Evolutionary conservation across 768 basidiomycete genomes (phyloP), one percentile per base, ranked within the genome.

Genomic region (Serpula lacrymans): DNA sequence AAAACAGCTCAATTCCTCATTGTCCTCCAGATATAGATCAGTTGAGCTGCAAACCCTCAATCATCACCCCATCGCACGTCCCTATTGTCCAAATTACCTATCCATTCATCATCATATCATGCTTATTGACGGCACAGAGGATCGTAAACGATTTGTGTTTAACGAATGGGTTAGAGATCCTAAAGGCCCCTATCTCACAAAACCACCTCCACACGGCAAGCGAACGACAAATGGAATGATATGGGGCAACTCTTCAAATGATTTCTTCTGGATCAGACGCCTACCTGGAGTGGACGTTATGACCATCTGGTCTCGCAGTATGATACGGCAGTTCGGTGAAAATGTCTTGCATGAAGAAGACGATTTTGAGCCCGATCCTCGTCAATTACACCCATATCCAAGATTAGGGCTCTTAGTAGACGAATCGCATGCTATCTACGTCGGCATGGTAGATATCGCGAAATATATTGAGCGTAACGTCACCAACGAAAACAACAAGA

Each of bases 231-330:
- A 60, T 39, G 45, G 41, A 10, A 43, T 58, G 31, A 53, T 59
- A 40, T 62, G 60, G 60, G 60, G 52, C 25, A 54, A 56, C 28
- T 33, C 37, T 5, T 39, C 52, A 25, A 40, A 48, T 14, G 55
- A 55, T 36, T 53, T 62, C 46, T 59, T 42, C 41, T 54, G 53
- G 48, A 53, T 62, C 31, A 29, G 45, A 16, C 57, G 59, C 43
- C 37, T 45, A 30, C 58, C 60, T 3, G 53, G 46, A 24, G 34
- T 49, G 22, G 51, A 59, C 37, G 45, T 53, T n/a, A 31, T 62
- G 16, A 57, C 60, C 26, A 47, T 55, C 36, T 67, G 58, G 55
- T 60, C 63, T 17, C 55, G 61, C 28, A 64, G 60, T 45, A 65
- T 65, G 62, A 51, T 67, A 37, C 42, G 55, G 30, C 57, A 54